Evolutionary conservation across 352 stramenopile genomes (phyloP).

Genomic region (Phytophthora colocasiae): DNA sequence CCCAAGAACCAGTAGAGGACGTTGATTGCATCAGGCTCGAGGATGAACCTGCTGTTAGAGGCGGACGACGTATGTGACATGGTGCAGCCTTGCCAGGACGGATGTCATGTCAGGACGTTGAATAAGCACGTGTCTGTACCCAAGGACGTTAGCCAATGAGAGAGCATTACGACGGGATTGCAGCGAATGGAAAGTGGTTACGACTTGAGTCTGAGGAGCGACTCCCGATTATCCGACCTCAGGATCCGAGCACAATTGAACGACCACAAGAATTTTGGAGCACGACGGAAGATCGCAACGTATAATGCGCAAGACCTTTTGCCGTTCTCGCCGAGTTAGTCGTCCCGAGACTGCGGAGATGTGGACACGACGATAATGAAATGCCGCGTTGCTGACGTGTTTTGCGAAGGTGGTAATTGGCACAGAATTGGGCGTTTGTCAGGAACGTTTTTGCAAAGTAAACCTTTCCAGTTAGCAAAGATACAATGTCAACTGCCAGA

Average conservation of each 20-base stretch:
- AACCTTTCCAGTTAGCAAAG: too few species aligned
- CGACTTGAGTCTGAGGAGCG: neutral
- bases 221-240: conserved; percentile 19
- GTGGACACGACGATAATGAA: too few species aligned
- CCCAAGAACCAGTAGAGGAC: neutral
- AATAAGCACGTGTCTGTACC: neutral
- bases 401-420: conserved; percentile 2
- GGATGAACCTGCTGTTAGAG: conserved; percentile 33
- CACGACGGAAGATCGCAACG: conserved; percentile 14
- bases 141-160: conserved; percentile 6
- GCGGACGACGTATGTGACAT: conserved; percentile 35
- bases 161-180: neutral
- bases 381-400: neutral
- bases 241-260: conserved; percentile 16
- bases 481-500: neutral
- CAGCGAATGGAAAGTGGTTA: conserved; percentile 11
- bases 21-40: conserved; percentile 28
- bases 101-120: neutral
- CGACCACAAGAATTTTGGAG: conserved; percentile 40
- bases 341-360: neutral
- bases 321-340: neutral
- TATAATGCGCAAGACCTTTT: neutral
- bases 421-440: neutral
- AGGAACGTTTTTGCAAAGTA: too few species aligned
- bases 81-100: conserved; percentile 5